phyloP scores from a whole-genome alignment of 345 rosid genomes.

The Hevea brasiliensis region DNA sequence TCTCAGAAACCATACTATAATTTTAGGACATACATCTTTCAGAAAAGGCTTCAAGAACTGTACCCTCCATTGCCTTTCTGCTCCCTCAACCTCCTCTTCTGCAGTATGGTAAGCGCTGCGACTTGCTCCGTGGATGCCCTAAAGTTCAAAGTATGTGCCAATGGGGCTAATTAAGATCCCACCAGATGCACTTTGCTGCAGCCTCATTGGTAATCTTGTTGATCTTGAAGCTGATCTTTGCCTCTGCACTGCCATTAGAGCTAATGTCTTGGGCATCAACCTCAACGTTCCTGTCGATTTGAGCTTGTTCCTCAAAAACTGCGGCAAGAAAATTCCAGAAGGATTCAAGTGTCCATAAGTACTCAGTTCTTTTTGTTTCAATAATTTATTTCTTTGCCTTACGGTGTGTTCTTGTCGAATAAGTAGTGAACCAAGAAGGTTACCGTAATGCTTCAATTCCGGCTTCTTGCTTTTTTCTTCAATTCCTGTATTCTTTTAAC shows the following conservation, averaged over 20 bases:
- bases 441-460: no score
- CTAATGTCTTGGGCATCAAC: conserved; percentile 46
- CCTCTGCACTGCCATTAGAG: conserved; percentile 56
- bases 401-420: no score
- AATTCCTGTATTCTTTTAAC: no score
- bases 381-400: no score
- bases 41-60: neutral
- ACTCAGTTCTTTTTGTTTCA: no score
- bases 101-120: conserved; percentile 3
- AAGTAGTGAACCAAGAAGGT: no score
- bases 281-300: conserved; percentile 44
- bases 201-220: conserved; percentile 41
- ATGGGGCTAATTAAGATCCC: conserved; percentile 30
- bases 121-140: conserved; percentile 50
- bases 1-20: no score
- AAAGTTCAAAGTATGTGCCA: conserved; percentile 47
- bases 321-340: conserved; percentile 32
- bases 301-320: conserved; percentile 45
- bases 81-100: conserved; percentile 4
- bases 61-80: neutral
- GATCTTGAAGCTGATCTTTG: conserved; percentile 57
- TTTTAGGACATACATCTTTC: no score
- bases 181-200: conserved; percentile 46
- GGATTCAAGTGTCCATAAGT: conserved; percentile 45
- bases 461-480: no score